Base-by-base conservation (phyloP, 2,329 filamentous ascomycete species). In the Talaromyces sp. region DNA sequence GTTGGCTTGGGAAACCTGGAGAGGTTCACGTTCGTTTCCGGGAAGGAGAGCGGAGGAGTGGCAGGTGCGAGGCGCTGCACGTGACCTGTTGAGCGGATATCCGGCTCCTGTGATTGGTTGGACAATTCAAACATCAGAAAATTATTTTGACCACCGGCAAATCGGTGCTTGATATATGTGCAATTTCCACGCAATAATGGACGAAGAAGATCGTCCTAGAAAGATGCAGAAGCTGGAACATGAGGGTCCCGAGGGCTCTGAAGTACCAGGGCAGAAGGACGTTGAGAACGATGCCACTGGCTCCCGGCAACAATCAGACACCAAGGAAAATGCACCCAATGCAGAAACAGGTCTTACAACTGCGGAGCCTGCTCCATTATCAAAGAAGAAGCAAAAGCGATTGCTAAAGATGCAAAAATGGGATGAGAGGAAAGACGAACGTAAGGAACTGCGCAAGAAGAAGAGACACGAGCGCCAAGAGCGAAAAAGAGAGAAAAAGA, bases 351-450 rank as follows among this genome's bases (percentile, higher is more conserved):
- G 49, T 11, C 54, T 21, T 46, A 7, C 41, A 2, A 60, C 61
- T 4, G 59, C 56, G 2, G 57, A 64, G 8, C 65, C 67, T 13
- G 64, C 74, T 14, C 51, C 56, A 41, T 66, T 97, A 56, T 96
- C 93, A 19, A 98, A 98, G 70, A 96, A 88, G 69, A 89, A 93
- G 67, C 79, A 89, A 62, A 96, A 96, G 76, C 93, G 91, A 70
- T 79, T 91, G 57, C 86, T 84, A 63, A 87, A 86, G 59, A 82
- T 86, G 64, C 82, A 90, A 70, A 80, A 85, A 71, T 96, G 90
- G 89, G 91, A 96, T 68, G 86, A 87, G 8, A 84, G 83, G 24
- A 88, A 86, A 64, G 84, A 81, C 49, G 76, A 79, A 31, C 83
- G 85, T 66, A 86, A 84, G 69, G 71, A 73, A n/a, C 80, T 81